Conservation (phyloP, 768 basidiomycete species). For the Boletus coccyginus region DNA sequence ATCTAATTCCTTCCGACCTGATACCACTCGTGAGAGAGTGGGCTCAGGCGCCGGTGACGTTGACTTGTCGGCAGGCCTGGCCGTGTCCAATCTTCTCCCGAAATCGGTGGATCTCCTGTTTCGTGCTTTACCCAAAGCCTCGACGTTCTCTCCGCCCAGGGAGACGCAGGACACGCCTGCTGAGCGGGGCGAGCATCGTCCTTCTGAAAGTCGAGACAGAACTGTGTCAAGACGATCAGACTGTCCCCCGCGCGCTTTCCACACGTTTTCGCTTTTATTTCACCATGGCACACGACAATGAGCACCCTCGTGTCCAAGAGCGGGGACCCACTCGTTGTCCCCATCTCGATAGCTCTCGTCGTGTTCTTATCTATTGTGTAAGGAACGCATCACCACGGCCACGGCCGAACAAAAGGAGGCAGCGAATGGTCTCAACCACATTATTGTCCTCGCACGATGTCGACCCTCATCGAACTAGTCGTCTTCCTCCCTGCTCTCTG, state of each 20-base stretch:
- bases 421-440: slow-evolving; percentile 89
- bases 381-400: slow-evolving; percentile 79
- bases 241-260: too few species aligned
- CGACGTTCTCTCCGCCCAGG: neutral
- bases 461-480: slow-evolving; percentile 86
- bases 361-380: slow-evolving; percentile 4
- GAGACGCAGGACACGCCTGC: neutral
- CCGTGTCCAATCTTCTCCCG: slow-evolving; percentile 28
- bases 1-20: slow-evolving; percentile 29
- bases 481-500: slow-evolving; percentile 81
- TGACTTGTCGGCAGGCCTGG: slow-evolving; percentile 8
- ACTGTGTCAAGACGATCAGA: too few species aligned
- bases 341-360: neutral
- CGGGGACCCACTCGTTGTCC: neutral
- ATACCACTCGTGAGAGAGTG: slow-evolving; percentile 74
- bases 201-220: neutral
- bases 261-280: too few species aligned
- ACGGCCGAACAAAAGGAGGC: slow-evolving; percentile 78
- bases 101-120: slow-evolving; percentile 81
- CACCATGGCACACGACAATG: too few species aligned
- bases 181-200: neutral
- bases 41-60: slow-evolving; percentile 18
- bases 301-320: too few species aligned
- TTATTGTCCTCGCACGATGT: slow-evolving; percentile 55
- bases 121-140: slow-evolving; percentile 65